phyloP scores from a whole-genome alignment of 106 monocot genomes.

The Narthecium ossifragum region DNA sequence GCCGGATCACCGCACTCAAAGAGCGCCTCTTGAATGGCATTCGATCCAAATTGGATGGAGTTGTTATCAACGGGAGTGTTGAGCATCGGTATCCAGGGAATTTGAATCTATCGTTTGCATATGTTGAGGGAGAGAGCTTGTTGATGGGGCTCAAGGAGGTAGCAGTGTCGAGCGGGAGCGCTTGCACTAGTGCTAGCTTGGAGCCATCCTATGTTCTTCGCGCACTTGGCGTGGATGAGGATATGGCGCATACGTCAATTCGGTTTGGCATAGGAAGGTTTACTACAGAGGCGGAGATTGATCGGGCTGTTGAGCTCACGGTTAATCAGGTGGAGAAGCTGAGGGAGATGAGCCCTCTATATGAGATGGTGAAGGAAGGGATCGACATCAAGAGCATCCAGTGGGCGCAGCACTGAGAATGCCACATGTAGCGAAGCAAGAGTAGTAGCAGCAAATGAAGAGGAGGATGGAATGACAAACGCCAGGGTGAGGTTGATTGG shows the following conservation, averaged over 20 bases:
- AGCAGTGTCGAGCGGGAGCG: slow-evolving; percentile 96
- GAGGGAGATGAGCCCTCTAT: slow-evolving; percentile 93
- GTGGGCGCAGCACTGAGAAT: slow-evolving; percentile 73
- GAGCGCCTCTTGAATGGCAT: slow-evolving; percentile 75
- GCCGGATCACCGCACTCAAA: slow-evolving; percentile 28
- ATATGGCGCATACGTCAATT: slow-evolving; percentile 95
- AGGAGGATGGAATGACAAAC: too few relatives aligned
- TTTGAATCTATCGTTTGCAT: slow-evolving; percentile 83
- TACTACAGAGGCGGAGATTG: slow-evolving; percentile 84
- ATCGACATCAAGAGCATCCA: slow-evolving; percentile 88
- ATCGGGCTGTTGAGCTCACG: slow-evolving; percentile 61
- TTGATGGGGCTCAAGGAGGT: slow-evolving; percentile 98
- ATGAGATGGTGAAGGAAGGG: slow-evolving; percentile 97
- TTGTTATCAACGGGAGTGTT: slow-evolving; percentile 81
- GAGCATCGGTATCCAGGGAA: slow-evolving; percentile 84
- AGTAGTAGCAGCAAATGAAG: not conserved
- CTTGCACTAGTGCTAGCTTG: slow-evolving; percentile 91
- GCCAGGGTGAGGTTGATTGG: not conserved
- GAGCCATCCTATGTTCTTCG: slow-evolving; percentile 93
- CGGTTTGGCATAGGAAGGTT: slow-evolving; percentile 94
- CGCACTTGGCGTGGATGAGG: slow-evolving; percentile 93
- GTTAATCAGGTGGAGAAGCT: slow-evolving; percentile 90
- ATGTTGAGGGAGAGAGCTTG: slow-evolving; percentile 91
- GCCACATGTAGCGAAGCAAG: not conserved
- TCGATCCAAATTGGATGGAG: slow-evolving; percentile 43